Conservation (phyloP, 2,329 filamentous ascomycete genomes). For the Cladosporium sp. region DNA sequence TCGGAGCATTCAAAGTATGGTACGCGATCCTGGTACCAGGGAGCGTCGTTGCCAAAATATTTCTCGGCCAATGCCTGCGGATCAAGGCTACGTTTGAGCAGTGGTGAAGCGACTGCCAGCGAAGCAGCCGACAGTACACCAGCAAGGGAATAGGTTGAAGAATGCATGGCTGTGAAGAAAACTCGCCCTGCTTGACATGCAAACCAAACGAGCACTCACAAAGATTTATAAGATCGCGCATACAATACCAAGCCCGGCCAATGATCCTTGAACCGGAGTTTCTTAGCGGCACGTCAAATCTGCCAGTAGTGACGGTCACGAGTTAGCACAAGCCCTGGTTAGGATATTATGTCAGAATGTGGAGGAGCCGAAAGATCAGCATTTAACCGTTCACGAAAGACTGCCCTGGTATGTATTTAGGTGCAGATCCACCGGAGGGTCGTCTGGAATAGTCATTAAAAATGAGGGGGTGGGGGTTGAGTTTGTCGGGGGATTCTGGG, state of each 20-base stretch:
- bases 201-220: background rate
- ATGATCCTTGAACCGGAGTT: background rate
- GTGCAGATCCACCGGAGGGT: background rate
- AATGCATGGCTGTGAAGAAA: background rate
- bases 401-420: background rate
- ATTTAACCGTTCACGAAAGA: conserved; percentile 13
- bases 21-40: conserved; percentile 44
- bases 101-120: conserved; percentile 8
- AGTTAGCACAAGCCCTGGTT: conserved; percentile 1
- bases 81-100: conserved; percentile 29
- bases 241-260: background rate
- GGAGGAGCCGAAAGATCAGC: conserved; percentile 18
- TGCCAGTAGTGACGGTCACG: background rate
- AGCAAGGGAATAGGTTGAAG: background rate
- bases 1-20: conserved; percentile 46
- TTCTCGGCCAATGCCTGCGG: conserved; percentile 32
- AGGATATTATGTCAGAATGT: background rate
- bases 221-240: background rate
- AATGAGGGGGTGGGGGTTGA: conserved; percentile 2
- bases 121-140: background rate
- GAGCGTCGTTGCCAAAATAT: conserved; percentile 46
- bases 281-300: background rate
- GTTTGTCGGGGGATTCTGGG: background rate
- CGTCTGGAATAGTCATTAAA: background rate
- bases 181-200: background rate